Evolutionary conservation across 768 basidiomycete species (phyloP), one percentile per base, ranked within the genome.

Genomic region (Rhizopogon vulgaris): DNA sequence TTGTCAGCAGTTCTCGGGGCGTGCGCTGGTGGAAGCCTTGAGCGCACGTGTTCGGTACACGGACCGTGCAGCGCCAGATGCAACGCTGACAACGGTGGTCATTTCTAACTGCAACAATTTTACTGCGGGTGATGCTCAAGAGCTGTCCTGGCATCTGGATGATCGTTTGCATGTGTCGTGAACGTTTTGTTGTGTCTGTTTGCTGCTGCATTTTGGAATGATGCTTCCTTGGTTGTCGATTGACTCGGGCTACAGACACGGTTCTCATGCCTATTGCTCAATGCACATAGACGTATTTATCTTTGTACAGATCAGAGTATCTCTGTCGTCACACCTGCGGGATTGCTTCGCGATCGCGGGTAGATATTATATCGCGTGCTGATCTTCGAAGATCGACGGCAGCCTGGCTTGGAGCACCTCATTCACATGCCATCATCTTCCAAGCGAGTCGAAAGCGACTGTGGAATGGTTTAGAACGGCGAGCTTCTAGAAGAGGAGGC

Each of bases 1-100:
- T 52, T 89, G 87, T 60, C 83, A 84, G 54, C 71, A 80, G 55
- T 63, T 90, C 48, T 73, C 75, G 0, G 87, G 87, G 6, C 71
- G 73, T 15, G 79, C 77, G 0, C 62, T 89, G 41, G 76, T 85
- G 14, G 72, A 73, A 11, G 74, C 77, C 5, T 58, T 90, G 50
- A 57, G 69, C 27, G 66, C 71, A 41, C 80, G 87, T 6, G 75
- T 77, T 6, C 56, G 50, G 11, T 74, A 65, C 46, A 71, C 73
- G 2, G 73, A 75, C 54, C 47, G 22, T 11, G 49, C 55, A 14
- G 63, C 64, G 1, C 66, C 68, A 10, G 53, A 60, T 28, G 58
- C 68, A 38, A 69, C 66, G 11, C 55, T 68, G 36, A 7, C 49
- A 0, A 57, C 57, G 6, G 64, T 68, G 14, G 36, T 66, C 38